These are phyloP conservation scores for Globisporangium lucens DNA, from an alignment of 352 stramenopile species.

Conservation along the genomic window DNA sequence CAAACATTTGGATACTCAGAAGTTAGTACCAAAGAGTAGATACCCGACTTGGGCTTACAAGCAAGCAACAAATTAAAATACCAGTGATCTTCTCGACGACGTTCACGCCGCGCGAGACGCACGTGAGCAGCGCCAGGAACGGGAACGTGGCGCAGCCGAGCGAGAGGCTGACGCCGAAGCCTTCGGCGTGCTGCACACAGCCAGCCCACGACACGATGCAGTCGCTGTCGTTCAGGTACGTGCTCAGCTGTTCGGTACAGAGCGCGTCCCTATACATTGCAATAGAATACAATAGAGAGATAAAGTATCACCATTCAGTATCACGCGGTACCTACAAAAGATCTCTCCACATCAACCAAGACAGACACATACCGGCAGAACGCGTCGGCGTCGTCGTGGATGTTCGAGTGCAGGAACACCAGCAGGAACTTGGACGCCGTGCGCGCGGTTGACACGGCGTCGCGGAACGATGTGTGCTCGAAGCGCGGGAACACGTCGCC, in stretches of 20 bases:
- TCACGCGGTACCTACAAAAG: neutral
- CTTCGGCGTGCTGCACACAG: conserved; percentile 76
- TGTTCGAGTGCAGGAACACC: conserved; percentile 82
- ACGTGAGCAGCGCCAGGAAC: conserved; percentile 78
- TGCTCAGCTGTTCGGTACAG: conserved; percentile 67
- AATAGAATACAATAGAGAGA: neutral
- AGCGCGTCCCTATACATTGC: conserved; percentile 38
- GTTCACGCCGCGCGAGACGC: conserved; percentile 71
- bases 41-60: no score
- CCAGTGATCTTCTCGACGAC: conserved; percentile 85
- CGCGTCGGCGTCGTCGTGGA: conserved; percentile 71
- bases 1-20: neutral
- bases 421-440: conserved; percentile 83
- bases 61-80: conserved; percentile 9
- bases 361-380: conserved; percentile 55
- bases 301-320: conserved; percentile 7
- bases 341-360: neutral
- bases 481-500: conserved; percentile 63
- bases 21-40: neutral
- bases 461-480: conserved; percentile 78
- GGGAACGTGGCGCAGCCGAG: conserved; percentile 81
- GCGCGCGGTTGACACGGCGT: conserved; percentile 72
- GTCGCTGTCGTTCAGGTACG: conserved; percentile 78
- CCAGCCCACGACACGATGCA: conserved; percentile 81
- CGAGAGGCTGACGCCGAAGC: conserved; percentile 78